Conservation (phyloP, 2,329 filamentous ascomycete species). For the Sordariomycetes sp. region DNA sequence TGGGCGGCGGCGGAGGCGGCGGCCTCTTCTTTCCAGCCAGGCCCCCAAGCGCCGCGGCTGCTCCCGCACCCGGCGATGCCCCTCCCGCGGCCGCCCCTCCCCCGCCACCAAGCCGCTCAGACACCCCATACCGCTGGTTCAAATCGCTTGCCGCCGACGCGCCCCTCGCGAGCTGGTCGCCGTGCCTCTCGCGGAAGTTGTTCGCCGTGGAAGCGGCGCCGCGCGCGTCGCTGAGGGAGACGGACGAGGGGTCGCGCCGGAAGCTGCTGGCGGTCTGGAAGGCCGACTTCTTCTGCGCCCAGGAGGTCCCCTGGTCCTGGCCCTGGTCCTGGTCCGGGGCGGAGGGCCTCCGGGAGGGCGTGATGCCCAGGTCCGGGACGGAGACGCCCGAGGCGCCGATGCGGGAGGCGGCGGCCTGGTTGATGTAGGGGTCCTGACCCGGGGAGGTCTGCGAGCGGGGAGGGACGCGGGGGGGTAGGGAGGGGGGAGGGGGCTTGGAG, state of each 20-base stretch:
- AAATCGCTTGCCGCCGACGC: constrained; percentile 43
- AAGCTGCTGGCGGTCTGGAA: constrained; percentile 49
- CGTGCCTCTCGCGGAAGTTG: constrained; percentile 61
- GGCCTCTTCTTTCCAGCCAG: constrained; percentile 40
- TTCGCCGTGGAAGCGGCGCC: constrained; percentile 50
- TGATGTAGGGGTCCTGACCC: constrained; percentile 21
- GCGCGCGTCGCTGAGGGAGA: constrained; percentile 47
- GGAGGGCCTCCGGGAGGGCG: constrained; percentile 19
- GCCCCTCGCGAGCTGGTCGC: constrained; percentile 55
- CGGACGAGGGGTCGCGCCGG: constrained; percentile 49
- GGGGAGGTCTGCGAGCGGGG: constrained; percentile 8
- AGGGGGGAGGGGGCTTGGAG: constrained; percentile 15
- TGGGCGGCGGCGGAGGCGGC: constrained; percentile 37
- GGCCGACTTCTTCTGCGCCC: constrained; percentile 54
- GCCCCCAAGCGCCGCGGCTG: constrained; percentile 7
- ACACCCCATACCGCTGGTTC: constrained; percentile 51
- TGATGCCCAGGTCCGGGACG: constrained; percentile 70
- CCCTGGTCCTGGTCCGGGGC: constrained; percentile 5
- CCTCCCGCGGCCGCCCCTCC: constrained; percentile 4
- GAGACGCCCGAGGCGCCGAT: constrained; percentile 66
- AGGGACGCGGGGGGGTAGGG: constrained; percentile 14
- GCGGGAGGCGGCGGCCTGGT: constrained; percentile 50
- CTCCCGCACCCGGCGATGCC: neutral
- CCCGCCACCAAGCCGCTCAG: constrained; percentile 19
- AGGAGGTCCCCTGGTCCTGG: constrained; percentile 41